phyloP scores from a whole-genome alignment of 2,329 filamentous ascomycete species.

The Nannizziopsis arthrosporioides region DNA sequence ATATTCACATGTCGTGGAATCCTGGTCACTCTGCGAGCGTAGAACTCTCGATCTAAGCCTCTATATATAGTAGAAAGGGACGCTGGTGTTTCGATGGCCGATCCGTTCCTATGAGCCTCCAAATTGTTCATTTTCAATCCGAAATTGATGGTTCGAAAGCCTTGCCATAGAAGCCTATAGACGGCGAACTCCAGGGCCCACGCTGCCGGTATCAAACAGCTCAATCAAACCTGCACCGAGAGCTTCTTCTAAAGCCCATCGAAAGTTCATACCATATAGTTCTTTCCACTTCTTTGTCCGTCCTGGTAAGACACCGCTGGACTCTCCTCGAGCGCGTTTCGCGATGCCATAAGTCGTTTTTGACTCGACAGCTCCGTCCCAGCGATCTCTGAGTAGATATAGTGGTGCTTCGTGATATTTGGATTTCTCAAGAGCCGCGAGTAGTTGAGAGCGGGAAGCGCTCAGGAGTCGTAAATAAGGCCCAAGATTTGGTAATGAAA shows the following conservation, averaged over 20 bases:
- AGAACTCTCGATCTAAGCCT: no score
- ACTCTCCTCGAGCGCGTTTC: slow-evolving; percentile 47
- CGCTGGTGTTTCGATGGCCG: neutral
- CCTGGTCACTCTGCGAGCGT: no score
- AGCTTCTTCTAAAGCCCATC: slow-evolving; percentile 51
- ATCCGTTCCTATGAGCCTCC: no score
- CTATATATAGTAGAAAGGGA: no score
- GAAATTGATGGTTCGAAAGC: no score
- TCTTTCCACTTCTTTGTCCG: slow-evolving; percentile 53
- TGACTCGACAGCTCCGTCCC: slow-evolving; percentile 49
- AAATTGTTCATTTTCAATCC: neutral
- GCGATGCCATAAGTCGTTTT: slow-evolving; percentile 35
- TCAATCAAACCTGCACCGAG: slow-evolving; percentile 50
- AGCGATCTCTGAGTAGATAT: slow-evolving; percentile 46
- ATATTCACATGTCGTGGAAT: no score
- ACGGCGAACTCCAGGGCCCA: slow-evolving; percentile 43
- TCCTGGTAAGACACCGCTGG: slow-evolving; percentile 43
- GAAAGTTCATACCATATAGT: slow-evolving; percentile 48
- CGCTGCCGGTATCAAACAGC: slow-evolving; percentile 52
- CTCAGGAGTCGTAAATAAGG: slow-evolving; percentile 48
- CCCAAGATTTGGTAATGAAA: slow-evolving; percentile 50
- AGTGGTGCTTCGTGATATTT: slow-evolving; percentile 44
- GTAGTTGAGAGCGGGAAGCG: slow-evolving; percentile 44
- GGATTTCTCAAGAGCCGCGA: slow-evolving; percentile 42
- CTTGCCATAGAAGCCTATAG: slow-evolving; percentile 18